Conservation (phyloP, 208 protist species). For the Acanthamoeba culbertsoni region DNA sequence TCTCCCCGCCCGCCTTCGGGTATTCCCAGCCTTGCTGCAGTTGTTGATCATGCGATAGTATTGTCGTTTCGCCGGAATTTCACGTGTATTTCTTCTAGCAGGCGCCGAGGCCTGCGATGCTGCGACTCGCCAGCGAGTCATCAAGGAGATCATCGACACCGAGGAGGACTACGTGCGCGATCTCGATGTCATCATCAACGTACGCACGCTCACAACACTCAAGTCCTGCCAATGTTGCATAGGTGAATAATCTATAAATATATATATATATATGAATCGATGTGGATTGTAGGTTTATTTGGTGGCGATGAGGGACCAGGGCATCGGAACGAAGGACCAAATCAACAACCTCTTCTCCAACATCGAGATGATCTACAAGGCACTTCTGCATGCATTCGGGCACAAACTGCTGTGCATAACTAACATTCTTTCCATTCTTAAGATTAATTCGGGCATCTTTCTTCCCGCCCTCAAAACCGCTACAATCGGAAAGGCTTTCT, state of each 20-base stretch:
- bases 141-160: constrained; percentile 61
- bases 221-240: too few species aligned
- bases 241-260: too few species aligned
- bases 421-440: not conserved
- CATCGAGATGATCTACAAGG: constrained; percentile 56
- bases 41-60: not conserved
- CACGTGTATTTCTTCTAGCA: not conserved
- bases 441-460: constrained; percentile 52
- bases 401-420: not conserved
- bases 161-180: constrained; percentile 65
- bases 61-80: not conserved
- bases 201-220: not conserved
- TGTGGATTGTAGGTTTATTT: not conserved
- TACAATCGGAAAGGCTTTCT: constrained; percentile 42
- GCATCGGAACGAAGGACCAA: constrained; percentile 15
- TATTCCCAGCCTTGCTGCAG: not conserved
- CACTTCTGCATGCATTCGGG: not conserved
- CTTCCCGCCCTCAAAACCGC: not conserved
- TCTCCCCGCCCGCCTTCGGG: not conserved
- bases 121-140: constrained; percentile 24
- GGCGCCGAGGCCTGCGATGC: not conserved
- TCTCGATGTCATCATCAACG: constrained; percentile 53
- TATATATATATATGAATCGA: too few species aligned
- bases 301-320: not conserved
- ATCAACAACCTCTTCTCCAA: constrained; percentile 61